phyloP scores from a whole-genome alignment of 345 rosid genomes.

The Melaleuca quinquenervia region DNA sequence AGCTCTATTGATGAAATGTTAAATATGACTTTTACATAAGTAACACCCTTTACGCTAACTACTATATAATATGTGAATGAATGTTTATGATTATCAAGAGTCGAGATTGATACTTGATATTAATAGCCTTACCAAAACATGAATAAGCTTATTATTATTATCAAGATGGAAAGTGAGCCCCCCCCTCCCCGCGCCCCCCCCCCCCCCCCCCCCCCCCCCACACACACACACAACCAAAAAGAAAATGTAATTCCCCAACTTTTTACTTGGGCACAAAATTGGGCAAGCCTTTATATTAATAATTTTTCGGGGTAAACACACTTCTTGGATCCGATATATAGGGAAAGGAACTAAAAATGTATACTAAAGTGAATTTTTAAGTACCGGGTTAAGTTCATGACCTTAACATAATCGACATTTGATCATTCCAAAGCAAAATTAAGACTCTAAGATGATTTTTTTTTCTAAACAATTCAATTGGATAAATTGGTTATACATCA shows the following conservation, averaged over 20 bases:
- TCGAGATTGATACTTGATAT: not conserved
- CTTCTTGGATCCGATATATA: too few relatives aligned
- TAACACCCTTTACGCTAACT: not conserved
- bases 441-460: not conserved
- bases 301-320: not conserved
- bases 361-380: too few relatives aligned
- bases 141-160: not conserved
- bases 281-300: not conserved
- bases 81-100: not conserved
- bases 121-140: not conserved
- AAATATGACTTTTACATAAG: not conserved
- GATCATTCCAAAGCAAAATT: too few relatives aligned
- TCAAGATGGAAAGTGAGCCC: not conserved
- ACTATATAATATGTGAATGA: too few relatives aligned
- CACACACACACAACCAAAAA: too few relatives aligned
- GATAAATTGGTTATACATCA: not conserved
- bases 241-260: not conserved
- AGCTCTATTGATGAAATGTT: not conserved
- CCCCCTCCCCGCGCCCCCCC: too few relatives aligned
- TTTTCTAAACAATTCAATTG: not conserved
- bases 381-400: too few relatives aligned
- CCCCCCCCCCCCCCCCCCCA: too few relatives aligned
- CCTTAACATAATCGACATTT: too few relatives aligned
- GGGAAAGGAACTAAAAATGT: too few relatives aligned
- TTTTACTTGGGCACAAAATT: not conserved